Evolutionary conservation across 176 grass and related monocot species (phyloP), one percentile per base, ranked within the genome.

Genomic region (Carex pumila): DNA sequence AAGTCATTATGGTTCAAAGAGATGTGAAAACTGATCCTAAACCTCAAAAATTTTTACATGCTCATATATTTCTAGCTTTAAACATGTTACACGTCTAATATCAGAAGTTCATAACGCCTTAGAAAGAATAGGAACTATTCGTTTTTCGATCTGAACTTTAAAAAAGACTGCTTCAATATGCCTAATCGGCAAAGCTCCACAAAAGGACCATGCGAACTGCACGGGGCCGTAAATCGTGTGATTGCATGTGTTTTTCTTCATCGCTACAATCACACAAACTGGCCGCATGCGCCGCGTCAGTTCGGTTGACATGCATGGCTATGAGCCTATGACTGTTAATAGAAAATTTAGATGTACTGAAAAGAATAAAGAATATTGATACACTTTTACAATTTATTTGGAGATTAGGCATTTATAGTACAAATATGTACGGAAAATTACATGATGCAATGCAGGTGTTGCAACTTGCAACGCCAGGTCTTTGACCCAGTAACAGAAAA

Each of bases 401-500:
- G 43, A 45, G 43, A 45, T 7, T 7, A 65, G 18, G 7, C 68
- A 71, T 45, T 21, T 4, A 15, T 41, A 3, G 43, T 29, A 73
- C 43, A 50, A 49, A 50, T 73, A 17, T n/a, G 67, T 18, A 73
- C 19, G 70, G 19, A 6, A 73, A 12, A 50, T 52, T 4, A 50
- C 9, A 73, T 5, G 70, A 22, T 29, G 18, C n/a, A 74, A 50
- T 50, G 19, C 19, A 25, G 57, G 18, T 17, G 43, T 74, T 52
- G 69, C 69, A 21, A 72, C 39, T 39, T 39, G 62, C 62, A 65
- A 65, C 14, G 6, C 32, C 8, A 70, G 14, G 15, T 70, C 5
- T 49, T 73, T 73, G 70, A 49, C 70, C 50, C 17, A 9, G 70
- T 73, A 73, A 73, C 70, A 73, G 70, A 73, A 43, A 52, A 73